Conservation (phyloP, 495 filamentous ascomycete species). For the Podospora pseudoanserina region DNA sequence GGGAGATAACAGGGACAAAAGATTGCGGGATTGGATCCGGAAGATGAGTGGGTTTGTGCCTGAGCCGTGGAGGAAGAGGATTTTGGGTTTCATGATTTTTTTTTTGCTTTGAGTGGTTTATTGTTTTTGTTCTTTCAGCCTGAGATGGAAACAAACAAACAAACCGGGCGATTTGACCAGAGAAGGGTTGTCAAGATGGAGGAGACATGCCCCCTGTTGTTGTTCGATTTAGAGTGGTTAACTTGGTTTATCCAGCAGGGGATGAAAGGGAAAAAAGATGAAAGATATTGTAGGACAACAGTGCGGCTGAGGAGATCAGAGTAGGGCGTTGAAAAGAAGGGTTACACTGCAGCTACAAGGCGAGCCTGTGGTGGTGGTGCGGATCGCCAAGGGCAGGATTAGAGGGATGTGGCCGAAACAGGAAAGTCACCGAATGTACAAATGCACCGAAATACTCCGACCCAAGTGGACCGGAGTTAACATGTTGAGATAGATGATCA, state of each 20-base stretch:
- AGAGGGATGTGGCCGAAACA: not conserved
- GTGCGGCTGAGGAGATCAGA: not conserved
- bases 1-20: slow-evolving; percentile 18
- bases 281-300: not conserved
- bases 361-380: not conserved
- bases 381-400: not conserved
- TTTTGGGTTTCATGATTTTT: slow-evolving; percentile 21
- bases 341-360: not conserved
- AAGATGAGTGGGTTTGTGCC: slow-evolving; percentile 30
- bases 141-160: too few species aligned
- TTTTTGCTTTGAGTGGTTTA: not conserved
- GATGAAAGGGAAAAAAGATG: not conserved
- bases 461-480: not conserved
- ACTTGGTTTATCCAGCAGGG: not conserved
- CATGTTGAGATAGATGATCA: not conserved
- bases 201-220: not conserved
- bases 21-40: slow-evolving; percentile 27
- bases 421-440: not conserved
- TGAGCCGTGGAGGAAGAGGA: slow-evolving; percentile 30
- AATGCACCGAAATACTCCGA: not conserved
- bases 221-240: not conserved
- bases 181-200: not conserved
- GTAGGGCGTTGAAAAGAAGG: not conserved
- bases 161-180: too few species aligned
- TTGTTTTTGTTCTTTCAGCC: too few species aligned